Evolutionary conservation across 1,284 basidiomycete genomes (phyloP).

Genomic region (Ceratobasidium sp.): DNA sequence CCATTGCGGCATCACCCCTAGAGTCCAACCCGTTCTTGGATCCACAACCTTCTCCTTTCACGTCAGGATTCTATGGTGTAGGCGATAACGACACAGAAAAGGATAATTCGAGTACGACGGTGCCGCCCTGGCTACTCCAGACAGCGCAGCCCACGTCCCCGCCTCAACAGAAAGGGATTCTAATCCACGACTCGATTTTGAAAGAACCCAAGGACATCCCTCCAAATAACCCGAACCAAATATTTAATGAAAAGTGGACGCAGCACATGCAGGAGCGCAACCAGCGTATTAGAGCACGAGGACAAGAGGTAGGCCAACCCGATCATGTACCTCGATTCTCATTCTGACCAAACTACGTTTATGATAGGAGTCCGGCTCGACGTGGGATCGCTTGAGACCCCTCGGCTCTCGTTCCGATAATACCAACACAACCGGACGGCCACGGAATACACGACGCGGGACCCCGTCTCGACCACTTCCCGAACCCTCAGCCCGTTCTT

Average conservation of each 20-base stretch:
- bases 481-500: neutral
- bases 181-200: neutral
- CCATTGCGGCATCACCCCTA: neutral
- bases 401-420: too few relatives aligned
- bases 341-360: too few relatives aligned
- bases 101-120: neutral
- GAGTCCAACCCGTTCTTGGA: neutral
- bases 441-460: neutral
- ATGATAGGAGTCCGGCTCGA: too few relatives aligned
- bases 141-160: neutral
- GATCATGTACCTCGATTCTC: too few relatives aligned
- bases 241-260: neutral
- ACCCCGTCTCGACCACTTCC: neutral
- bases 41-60: neutral
- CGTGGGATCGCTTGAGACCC: too few relatives aligned
- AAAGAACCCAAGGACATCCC: neutral
- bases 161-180: neutral
- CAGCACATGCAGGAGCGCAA: slow-evolving; percentile 12
- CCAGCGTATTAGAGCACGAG: neutral
- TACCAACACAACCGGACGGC: too few relatives aligned
- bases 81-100: neutral
- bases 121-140: neutral
- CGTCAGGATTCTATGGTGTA: neutral
- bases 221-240: neutral
- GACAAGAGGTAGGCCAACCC: neutral